Evolutionary conservation across 2,329 filamentous ascomycete genomes (phyloP), one percentile per base, ranked within the genome.

Genomic region (Scedosporium aurantiacum): DNA sequence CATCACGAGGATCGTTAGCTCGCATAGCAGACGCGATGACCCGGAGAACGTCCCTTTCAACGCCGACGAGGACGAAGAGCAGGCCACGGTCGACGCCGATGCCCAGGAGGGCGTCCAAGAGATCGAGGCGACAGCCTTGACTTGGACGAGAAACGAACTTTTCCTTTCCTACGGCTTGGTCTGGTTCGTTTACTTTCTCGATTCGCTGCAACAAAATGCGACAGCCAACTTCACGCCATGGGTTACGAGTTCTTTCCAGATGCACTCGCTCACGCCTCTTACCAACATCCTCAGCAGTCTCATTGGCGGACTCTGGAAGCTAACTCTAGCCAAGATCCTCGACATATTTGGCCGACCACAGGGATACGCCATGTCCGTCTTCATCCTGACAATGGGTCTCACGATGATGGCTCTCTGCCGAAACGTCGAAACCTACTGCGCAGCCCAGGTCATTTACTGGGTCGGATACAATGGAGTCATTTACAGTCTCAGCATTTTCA

Each of bases 281-380:
- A 78, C 80, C 43, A 72, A 72, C 21, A 79, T 85, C 54, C 70
- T 85, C 5, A 76, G 79, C 37, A 75, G 72, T 62, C 73, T 82
- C 52, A 79, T 84, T 58, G 73, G 75, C 66, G 84, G 83, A n/a
- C 79, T 86, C 8, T 77, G 80, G 58, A 85, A 85, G 65, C 77
- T 87, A 8, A 82, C 83, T 1, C 77, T 86, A 64, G 84, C 85
- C 55, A 88, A 88, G 69, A 74, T 86, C 5, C 76, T 87, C 40
- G 82, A 88, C 69, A 74, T 87, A 41, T 87, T 83, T 70, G 85
- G 84, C 58, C 81, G 85, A n/a, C 79, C 84, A 7, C 79, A 85
- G 66, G 85, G 83, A 3, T 85, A 83, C 65, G 70, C 79, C 16
- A 65, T 85, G 28, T 80, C 79, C 66, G 74, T 82, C 2, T 58